Evolutionary conservation across 345 rosid species (phyloP).

Genomic region (Eucalyptus sideroxylon): DNA sequence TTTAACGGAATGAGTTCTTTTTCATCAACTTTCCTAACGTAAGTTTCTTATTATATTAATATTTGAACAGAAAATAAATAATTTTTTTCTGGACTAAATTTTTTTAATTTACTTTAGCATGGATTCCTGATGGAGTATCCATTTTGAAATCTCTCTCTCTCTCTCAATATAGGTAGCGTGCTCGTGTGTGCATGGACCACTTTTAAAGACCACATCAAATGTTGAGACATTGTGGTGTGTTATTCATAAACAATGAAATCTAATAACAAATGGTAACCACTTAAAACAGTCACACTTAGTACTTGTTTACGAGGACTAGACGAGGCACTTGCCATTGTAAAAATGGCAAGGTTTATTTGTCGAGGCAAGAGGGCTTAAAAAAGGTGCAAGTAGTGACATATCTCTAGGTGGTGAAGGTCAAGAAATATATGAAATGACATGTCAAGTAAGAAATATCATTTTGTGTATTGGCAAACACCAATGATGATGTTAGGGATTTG

Average conservation of each 20-base stretch:
- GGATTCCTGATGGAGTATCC: neutral
- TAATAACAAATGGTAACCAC: neutral
- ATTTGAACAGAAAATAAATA: neutral
- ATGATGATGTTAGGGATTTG: neutral
- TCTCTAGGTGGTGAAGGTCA: neutral
- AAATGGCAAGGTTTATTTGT: neutral
- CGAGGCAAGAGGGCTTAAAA: neutral
- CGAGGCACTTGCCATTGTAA: neutral
- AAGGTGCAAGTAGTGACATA: neutral
- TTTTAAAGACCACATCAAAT: neutral
- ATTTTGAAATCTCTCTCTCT: neutral
- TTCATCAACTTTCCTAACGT: neutral
- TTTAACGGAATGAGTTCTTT: neutral
- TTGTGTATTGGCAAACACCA: neutral
- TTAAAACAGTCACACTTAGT: neutral
- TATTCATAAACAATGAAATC: neutral
- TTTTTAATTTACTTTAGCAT: neutral
- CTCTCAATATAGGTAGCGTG: neutral
- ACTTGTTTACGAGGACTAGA: neutral
- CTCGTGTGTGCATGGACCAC: neutral
- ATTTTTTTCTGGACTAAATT: neutral
- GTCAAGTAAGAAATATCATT: neutral
- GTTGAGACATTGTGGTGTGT: neutral
- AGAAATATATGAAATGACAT: neutral
- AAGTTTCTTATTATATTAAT: neutral